Conservation (phyloP, 306 rosid genomes). For the Mimosa bimucronata region DNA sequence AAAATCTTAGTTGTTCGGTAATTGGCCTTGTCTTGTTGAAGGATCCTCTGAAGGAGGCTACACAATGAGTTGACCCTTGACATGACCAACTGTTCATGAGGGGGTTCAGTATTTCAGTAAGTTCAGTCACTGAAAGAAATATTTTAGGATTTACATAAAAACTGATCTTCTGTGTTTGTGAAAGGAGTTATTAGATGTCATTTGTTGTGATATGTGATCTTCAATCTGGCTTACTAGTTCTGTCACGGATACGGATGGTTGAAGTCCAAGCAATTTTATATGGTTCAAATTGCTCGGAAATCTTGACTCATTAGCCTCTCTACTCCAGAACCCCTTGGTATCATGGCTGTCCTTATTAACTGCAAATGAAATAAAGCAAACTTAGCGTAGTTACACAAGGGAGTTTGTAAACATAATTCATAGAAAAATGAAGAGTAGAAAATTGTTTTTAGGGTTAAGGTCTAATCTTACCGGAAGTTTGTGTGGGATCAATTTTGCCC, state of each 20-base stretch:
- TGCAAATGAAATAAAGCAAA: slow-evolving; percentile 34
- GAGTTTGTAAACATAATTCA: neutral
- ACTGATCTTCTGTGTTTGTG: slow-evolving; percentile 42
- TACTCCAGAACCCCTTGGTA: slow-evolving; percentile 43
- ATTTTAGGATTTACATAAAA: slow-evolving; percentile 64
- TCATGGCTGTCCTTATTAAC: slow-evolving; percentile 42
- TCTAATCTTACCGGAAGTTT: too few relatives aligned
- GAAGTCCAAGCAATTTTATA: slow-evolving; percentile 61
- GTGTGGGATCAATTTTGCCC: too few relatives aligned
- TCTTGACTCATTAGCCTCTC: slow-evolving; percentile 49
- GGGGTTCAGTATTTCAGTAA: neutral
- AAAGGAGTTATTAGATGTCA: slow-evolving; percentile 46
- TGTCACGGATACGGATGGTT: slow-evolving; percentile 65
- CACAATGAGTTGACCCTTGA: slow-evolving; percentile 72
- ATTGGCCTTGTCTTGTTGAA: slow-evolving; percentile 42
- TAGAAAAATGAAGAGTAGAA: neutral
- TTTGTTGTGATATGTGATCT: slow-evolving; percentile 59
- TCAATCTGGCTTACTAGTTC: slow-evolving; percentile 69
- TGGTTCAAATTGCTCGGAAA: slow-evolving; percentile 49
- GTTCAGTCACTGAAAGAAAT: slow-evolving; percentile 42
- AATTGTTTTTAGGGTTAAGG: neutral
- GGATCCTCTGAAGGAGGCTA: slow-evolving; percentile 72
- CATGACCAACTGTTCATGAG: slow-evolving; percentile 69
- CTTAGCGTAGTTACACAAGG: neutral
- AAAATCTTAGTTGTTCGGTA: slow-evolving; percentile 1